A percentile compares a stretch with the other conserved stretches of the same genome.
phyloP scores from a whole-genome alignment of 1,139 yeast species.

The Sugiyamaella neomexicana region DNA sequence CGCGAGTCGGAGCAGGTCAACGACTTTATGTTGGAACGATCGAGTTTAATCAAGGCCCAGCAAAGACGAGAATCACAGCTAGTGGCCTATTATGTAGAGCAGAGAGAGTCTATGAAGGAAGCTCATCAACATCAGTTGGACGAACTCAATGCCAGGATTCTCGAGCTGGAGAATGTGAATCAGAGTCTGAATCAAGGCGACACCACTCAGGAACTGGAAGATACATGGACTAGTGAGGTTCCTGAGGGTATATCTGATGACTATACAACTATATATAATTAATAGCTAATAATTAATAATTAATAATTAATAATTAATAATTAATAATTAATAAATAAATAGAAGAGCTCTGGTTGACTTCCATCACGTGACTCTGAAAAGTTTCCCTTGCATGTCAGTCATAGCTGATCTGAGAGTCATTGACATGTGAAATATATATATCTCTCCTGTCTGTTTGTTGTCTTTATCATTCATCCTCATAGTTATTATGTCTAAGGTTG shows the following conservation, averaged over 20 bases:
- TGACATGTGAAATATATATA: neutral
- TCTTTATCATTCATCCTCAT: neutral
- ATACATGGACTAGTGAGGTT: neutral
- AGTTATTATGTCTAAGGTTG: conserved; percentile 33
- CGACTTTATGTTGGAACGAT: conserved; percentile 4
- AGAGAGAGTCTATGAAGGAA: conserved; percentile 5
- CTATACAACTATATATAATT: neutral
- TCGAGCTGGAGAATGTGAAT: neutral
- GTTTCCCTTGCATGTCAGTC: neutral
- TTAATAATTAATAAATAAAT: neutral
- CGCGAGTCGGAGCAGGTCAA: conserved; percentile 7
- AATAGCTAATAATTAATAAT: neutral
- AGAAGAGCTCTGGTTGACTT: neutral
- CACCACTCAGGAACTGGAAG: neutral
- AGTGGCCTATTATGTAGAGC: conserved; percentile 9
- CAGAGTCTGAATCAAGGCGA: neutral
- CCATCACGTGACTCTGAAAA: conserved; percentile 2
- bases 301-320: neutral
- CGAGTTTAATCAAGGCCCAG: conserved; percentile 6
- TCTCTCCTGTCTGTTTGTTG: neutral
- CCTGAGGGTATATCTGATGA: neutral
- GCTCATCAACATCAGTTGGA: neutral
- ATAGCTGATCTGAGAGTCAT: neutral
- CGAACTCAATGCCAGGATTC: neutral
- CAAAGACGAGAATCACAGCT: conserved; percentile 9